These are phyloP conservation scores for Colletotrichum melonis DNA, from an alignment of 2,329 filamentous ascomycete genomes.

Conservation along the genomic window DNA sequence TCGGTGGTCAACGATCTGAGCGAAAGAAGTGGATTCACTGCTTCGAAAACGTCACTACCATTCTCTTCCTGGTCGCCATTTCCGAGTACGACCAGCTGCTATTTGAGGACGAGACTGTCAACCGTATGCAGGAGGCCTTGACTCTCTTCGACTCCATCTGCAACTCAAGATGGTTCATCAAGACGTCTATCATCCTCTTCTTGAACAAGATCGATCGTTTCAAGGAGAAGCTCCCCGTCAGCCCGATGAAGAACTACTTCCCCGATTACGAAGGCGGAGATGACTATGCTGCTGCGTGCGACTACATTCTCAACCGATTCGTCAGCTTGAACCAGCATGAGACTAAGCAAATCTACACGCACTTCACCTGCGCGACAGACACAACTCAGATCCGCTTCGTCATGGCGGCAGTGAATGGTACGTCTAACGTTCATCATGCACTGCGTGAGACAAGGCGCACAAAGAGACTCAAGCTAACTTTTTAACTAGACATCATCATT, in stretches of 20 bases:
- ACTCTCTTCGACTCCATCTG: slow-evolving; percentile 90
- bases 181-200: slow-evolving; percentile 89
- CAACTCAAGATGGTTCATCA: slow-evolving; percentile 91
- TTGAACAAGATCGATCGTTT: slow-evolving; percentile 92
- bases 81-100: slow-evolving; percentile 97
- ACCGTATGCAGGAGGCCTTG: slow-evolving; percentile 91
- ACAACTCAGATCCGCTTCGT: slow-evolving; percentile 99
- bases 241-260: slow-evolving; percentile 90
- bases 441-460: background rate
- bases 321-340: slow-evolving; percentile 98
- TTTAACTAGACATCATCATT: slow-evolving; percentile 90
- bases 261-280: slow-evolving; percentile 94
- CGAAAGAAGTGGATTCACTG: slow-evolving; percentile 99
- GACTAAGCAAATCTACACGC: slow-evolving; percentile 99
- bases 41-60: slow-evolving; percentile 97
- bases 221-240: slow-evolving; percentile 85
- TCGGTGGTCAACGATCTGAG: slow-evolving; percentile 94
- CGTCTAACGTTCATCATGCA: slow-evolving; percentile 43
- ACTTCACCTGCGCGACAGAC: slow-evolving; percentile 98
- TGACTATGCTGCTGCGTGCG: slow-evolving; percentile 94
- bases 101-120: slow-evolving; percentile 96
- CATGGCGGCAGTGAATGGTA: slow-evolving; percentile 99
- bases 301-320: slow-evolving; percentile 99
- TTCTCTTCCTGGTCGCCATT: slow-evolving; percentile 96
- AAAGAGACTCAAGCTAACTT: slow-evolving; percentile 15